phyloP scores from a whole-genome alignment of 139 green algal species.

The Monoraphidium neglectum region DNA sequence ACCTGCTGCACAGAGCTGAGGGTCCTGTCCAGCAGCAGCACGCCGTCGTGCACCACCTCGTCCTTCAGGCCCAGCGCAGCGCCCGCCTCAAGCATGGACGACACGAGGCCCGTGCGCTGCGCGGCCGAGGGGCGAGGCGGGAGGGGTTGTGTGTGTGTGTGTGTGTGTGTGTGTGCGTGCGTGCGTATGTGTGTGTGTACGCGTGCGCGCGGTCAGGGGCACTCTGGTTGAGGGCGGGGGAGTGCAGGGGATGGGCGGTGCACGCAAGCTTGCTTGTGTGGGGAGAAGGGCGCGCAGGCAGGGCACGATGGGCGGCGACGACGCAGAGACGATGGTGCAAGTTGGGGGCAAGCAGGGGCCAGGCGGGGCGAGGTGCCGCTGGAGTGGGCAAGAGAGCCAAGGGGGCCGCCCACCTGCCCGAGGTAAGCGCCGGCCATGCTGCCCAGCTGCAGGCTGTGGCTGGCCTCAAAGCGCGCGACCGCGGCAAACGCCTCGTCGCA shows the following conservation, averaged over 20 bases:
- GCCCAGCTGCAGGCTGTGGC: constrained; percentile 64
- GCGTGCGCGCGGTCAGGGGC: too few species aligned
- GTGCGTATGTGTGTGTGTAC: too few species aligned
- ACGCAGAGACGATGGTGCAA: too few species aligned
- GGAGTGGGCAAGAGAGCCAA: constrained; percentile 14
- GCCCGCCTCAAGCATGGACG: constrained; percentile 41
- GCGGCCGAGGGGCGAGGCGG: constrained; percentile 38
- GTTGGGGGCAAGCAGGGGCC: too few species aligned
- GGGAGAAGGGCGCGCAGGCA: too few species aligned
- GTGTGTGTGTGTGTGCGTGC: too few species aligned
- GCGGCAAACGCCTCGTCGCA: constrained; percentile 57
- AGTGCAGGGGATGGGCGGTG: too few species aligned
- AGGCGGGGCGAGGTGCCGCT: constrained; percentile 65
- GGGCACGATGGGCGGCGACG: too few species aligned
- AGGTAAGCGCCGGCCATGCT: constrained; percentile 59
- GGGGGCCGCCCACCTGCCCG: too few species aligned
- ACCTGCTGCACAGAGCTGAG: constrained; percentile 36
- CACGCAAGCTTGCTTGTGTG: too few species aligned
- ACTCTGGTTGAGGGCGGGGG: too few species aligned
- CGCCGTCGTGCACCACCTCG: constrained; percentile 68
- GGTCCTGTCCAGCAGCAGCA: constrained; percentile 73
- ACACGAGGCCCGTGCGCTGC: constrained; percentile 57
- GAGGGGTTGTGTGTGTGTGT: background rate
- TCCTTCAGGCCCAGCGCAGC: constrained; percentile 29
- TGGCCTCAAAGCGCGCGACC: constrained; percentile 70